Evolutionary conservation across 495 filamentous ascomycete genomes (phyloP), one percentile per base, ranked within the genome.

Genomic region (Xylaria nigripes): DNA sequence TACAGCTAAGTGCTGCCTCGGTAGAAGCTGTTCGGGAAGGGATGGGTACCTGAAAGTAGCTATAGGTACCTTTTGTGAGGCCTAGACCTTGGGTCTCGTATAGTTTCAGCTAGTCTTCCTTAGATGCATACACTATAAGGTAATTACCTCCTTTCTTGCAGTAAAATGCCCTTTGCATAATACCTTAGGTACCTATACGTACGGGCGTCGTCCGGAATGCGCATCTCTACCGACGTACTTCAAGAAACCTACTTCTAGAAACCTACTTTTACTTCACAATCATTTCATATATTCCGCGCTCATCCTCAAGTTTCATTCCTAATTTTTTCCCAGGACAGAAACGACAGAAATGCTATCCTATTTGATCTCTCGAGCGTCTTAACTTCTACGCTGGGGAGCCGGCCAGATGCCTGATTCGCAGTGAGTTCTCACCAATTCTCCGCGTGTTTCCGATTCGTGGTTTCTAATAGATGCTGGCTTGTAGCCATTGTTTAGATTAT

Each of bases 401-500:
- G 46, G 46, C 49, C 27, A 45, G 44, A 57, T 56, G 47, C 21
- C 41, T 42, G 29, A 41, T 50, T 45, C 45, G 27, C 43, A 16
- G 27, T 46, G 15, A 32, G 36, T 16, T 48, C 45, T 24, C 46
- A 1, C 46, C 44, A 27, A 61, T 57, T 57, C 25, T 0, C 19
- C 19, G n/a, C 12, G 29, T 25, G 53, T 46, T 24, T 12, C 16
- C 23, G 2, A 18, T 22, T n/a, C 19, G 19, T 1, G 15, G 21
- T 24, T n/a, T n/a, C 48, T 59, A 40, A 65, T 64, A 55, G 43
- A 65, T 63, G 56, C 55, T 52, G 62, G 40, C 59, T 61, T 46
- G 64, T 60, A 51, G 57, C 66, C 47, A 58, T 58, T 67, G 62
- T 30, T 41, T 2, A 61, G 73, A 82, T 59, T 70, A 72, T 21